Base-by-base conservation (phyloP, 2,329 filamentous ascomycete species). In the Neurospora crassa region DNA sequence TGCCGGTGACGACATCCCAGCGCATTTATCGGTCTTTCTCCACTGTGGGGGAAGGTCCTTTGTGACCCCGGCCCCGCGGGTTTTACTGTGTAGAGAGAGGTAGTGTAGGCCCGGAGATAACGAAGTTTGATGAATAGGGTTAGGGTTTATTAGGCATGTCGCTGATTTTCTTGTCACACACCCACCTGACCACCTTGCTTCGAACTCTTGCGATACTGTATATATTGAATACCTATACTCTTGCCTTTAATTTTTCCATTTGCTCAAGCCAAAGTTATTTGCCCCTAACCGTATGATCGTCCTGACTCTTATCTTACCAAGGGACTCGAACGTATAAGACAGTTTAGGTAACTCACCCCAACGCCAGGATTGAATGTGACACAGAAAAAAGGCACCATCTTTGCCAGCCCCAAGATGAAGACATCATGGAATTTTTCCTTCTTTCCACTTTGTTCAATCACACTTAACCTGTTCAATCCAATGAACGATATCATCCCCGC, bases 401-500 rank as follows among this genome's bases (percentile, higher is more conserved):
- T 63, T 63, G 53, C 24, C 53, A 63, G 7, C 7, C 14, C 14
- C 1, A 4, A 4, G 41, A 68, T 45, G 29, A 37, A 53, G 53
- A 63, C 3, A 41, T 14, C 11, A n/a, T 67, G 34, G 16, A 37
- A 20, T 14, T 18, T 11, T n/a, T 41, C 8, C 59, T 20, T 53
- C 7, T 41, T 14, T 10, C 4, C 47, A 59, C 29, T 59, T 12
- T 59, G 47, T 18, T 63, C 53, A 37, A 8, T 37, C 75, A 74
- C 85, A 86, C 40, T 78, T 73, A 3, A 85, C 82, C 76, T 85
- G 83, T 29, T 81, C 77, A 20, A 82, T 77, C 11, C 76, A 76
- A 67, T 84, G 79, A 68, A 75, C 79, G 69, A 83, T 76, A 7
- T 78, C 79, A 6, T 77, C 76, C 1, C 77, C 79, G 6, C 77